Evolutionary conservation across 352 stramenopile genomes (phyloP).

Genomic region (Chrysophaeum taylorii): DNA sequence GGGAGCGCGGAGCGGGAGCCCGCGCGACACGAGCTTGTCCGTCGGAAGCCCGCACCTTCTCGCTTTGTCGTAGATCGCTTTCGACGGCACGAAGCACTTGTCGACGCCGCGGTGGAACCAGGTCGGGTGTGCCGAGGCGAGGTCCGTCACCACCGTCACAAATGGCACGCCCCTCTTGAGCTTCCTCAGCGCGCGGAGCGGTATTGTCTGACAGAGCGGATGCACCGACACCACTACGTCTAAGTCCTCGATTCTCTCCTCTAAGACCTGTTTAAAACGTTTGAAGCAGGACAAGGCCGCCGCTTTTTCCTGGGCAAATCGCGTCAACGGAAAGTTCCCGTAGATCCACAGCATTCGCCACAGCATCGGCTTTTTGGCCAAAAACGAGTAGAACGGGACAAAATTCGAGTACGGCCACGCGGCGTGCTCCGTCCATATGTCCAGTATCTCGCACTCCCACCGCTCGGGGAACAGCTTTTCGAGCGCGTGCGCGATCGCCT

Average conservation of each 20-base stretch:
- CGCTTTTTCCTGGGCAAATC: not conserved
- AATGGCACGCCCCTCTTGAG: constrained; percentile 52
- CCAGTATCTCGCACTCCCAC: constrained; percentile 57
- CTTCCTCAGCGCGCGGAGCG: constrained; percentile 48
- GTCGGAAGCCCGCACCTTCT: constrained; percentile 20
- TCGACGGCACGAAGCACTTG: constrained; percentile 58
- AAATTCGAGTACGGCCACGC: constrained; percentile 56
- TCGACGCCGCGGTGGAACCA: constrained; percentile 42
- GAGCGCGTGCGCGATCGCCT: constrained; percentile 56
- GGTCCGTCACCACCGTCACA: constrained; percentile 65
- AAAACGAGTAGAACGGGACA: constrained; percentile 51
- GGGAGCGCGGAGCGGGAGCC: constrained; percentile 55
- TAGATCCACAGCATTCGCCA: constrained; percentile 50
- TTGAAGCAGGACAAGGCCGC: constrained; percentile 33
- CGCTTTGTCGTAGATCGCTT: constrained; percentile 42
- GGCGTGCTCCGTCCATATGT: constrained; percentile 66
- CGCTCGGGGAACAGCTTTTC: constrained; percentile 50
- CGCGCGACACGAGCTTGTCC: constrained; percentile 53
- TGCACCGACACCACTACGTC: constrained; percentile 67
- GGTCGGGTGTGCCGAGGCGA: constrained; percentile 44
- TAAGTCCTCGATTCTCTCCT: constrained; percentile 25
- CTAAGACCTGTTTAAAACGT: constrained; percentile 41
- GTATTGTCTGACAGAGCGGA: constrained; percentile 59
- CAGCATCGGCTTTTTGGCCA: constrained; percentile 43
- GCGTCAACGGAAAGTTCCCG: constrained; percentile 39